Evolutionary conservation across 176 grass and related monocot genomes (phyloP), one percentile per base, ranked within the genome.

Genomic region (Saccharum spontaneum): DNA sequence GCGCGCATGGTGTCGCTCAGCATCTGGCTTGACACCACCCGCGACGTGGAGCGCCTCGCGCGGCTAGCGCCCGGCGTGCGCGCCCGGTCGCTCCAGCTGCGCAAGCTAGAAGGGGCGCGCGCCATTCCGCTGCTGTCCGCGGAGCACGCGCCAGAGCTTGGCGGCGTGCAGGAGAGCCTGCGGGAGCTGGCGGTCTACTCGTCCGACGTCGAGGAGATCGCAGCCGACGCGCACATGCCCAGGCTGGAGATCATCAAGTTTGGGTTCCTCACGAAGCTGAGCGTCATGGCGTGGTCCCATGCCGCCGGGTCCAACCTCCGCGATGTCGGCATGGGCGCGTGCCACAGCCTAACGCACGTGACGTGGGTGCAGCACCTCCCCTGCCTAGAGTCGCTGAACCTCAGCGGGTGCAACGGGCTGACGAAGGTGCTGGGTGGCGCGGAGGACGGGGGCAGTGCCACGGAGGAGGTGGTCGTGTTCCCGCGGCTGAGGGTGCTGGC

Each of bases 331-430:
- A 15, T 90, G 67, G 89, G 89, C 31, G 89, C 89, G 17, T 90
- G 84, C 80, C 89, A 90, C 85, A 7, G 45, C 69, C 80, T 90
- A 81, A 79, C 80, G 61, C 75, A 90, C 89, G 1, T 76, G 31
- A 87, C 80, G 6, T 90, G 89, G 89, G 89, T 90, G 85, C 89
- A 87, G 80, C 69, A 87, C 80, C 89, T 90, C 30, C 89, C 84
- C 0, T 83, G 75, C 85, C 85, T 90, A 31, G 85, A 90, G 69
- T 50, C 41, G 69, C 89, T 90, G 69, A 87, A 83, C 89, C 68
- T 90, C 69, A 90, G 89, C 80, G 89, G 89, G 6, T 90, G 89
- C 89, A 90, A 90, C 75, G 84, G 80, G 4, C 13, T 90, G 31
- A 84, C 80, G 46, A 87, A 8, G 61, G 11, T 90, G 39, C 34